Conservation (phyloP, 225 moss, liverwort and hornwort genomes). For the Pseudoscleropodium purum region DNA sequence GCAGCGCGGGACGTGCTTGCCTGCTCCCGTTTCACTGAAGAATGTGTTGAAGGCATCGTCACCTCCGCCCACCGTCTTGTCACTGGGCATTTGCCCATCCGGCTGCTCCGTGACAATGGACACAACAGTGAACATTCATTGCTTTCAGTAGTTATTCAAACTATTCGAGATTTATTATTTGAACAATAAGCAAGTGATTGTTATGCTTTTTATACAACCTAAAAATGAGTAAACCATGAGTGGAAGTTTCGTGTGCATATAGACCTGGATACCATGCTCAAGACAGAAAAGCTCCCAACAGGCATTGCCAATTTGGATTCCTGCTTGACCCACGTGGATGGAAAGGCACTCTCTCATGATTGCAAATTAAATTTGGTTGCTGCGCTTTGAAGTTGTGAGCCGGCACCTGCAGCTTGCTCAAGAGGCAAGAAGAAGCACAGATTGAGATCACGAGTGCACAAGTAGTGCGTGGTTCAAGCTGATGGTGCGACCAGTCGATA, state of each 20-base stretch:
- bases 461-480: neutral
- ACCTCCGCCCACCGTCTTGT: neutral
- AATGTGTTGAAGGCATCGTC: neutral
- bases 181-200: too few relatives aligned
- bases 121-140: neutral
- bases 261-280: slow-evolving; percentile 26
- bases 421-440: neutral
- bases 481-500: neutral
- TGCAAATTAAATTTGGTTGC: neutral
- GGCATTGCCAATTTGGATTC: slow-evolving; percentile 36
- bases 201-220: neutral
- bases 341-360: slow-evolving; percentile 43
- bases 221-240: neutral
- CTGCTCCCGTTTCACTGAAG: neutral
- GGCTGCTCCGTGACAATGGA: neutral
- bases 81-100: neutral
- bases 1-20: neutral
- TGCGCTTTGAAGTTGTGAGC: neutral
- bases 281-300: slow-evolving; percentile 38
- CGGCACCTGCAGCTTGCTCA: neutral
- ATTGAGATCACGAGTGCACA: neutral
- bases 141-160: neutral
- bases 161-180: too few relatives aligned
- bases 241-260: neutral
- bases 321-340: slow-evolving; percentile 35